Evolutionary conservation across 1,139 yeast genomes (phyloP).

Genomic region (Yamadazyma conglobata): DNA sequence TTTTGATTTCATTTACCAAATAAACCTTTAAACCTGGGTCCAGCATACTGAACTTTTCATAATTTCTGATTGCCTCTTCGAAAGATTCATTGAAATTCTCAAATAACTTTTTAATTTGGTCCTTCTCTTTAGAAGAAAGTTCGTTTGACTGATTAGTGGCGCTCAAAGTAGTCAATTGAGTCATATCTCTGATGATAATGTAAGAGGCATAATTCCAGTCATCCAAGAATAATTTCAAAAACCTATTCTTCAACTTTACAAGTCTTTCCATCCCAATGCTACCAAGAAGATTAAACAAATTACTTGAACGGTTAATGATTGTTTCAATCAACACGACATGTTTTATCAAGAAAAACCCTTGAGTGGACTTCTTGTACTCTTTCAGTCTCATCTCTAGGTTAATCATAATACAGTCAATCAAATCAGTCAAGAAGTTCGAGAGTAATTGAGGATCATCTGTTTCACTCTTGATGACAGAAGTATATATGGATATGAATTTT

Average conservation of each 20-base stretch:
- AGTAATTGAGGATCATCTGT: slow-evolving; percentile 40
- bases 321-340: slow-evolving; percentile 76
- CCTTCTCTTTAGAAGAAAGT: slow-evolving; percentile 67
- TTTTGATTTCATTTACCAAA: slow-evolving; percentile 61
- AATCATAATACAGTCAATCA: slow-evolving; percentile 68
- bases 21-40: slow-evolving; percentile 63
- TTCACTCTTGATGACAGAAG: slow-evolving; percentile 41
- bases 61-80: slow-evolving; percentile 65
- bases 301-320: slow-evolving; percentile 58
- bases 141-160: slow-evolving; percentile 21
- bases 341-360: slow-evolving; percentile 71
- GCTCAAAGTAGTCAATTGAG: slow-evolving; percentile 44
- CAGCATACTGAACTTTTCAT: slow-evolving; percentile 61
- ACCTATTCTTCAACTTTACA: slow-evolving; percentile 68
- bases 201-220: slow-evolving; percentile 85
- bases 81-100: slow-evolving; percentile 77
- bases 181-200: slow-evolving; percentile 65
- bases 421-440: slow-evolving; percentile 67
- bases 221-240: slow-evolving; percentile 68
- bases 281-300: slow-evolving; percentile 54
- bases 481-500: slow-evolving; percentile 46
- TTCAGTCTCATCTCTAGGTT: slow-evolving; percentile 55
- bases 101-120: slow-evolving; percentile 82
- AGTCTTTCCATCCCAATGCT: slow-evolving; percentile 63
- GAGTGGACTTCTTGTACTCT: slow-evolving; percentile 46